A percentile compares a stretch with the other conserved stretches of the same genome.
phyloP scores from a whole-genome alignment of 345 rosid species.

The Barbarea vulgaris region DNA sequence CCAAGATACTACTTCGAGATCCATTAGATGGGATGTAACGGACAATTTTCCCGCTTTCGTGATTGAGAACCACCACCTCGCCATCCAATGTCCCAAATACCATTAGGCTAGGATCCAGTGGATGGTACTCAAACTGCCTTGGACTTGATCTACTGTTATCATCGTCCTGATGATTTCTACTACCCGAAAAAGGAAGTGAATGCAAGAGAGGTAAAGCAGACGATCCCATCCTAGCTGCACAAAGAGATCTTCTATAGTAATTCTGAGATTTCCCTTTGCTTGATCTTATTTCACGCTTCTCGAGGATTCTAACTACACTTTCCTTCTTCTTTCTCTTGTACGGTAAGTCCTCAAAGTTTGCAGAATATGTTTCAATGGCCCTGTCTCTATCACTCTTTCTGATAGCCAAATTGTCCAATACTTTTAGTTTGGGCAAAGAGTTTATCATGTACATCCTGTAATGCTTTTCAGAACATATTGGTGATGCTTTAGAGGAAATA shows the following conservation, averaged over 20 bases:
- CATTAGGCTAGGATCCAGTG: conserved; percentile 70
- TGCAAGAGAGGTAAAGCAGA: conserved; percentile 78
- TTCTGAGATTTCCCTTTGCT: conserved; percentile 53
- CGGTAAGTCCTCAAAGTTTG: conserved; percentile 75
- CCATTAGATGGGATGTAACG: conserved; percentile 73
- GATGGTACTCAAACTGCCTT: conserved; percentile 97
- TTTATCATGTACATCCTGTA: conserved; percentile 86
- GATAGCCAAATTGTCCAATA: conserved; percentile 71
- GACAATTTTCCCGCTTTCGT: conserved; percentile 77
- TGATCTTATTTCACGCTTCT: conserved; percentile 74
- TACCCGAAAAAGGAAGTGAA: conserved; percentile 58
- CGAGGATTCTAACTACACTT: conserved; percentile 66
- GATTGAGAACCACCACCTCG: conserved; percentile 87
- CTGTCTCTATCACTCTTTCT: conserved; percentile 70
- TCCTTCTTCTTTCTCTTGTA: conserved; percentile 73
- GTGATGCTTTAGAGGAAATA: conserved; percentile 67
- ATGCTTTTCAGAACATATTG: conserved; percentile 85
- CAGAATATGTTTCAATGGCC: conserved; percentile 56
- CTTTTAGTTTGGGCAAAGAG: conserved; percentile 72
- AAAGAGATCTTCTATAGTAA: conserved; percentile 73
- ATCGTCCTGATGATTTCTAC: conserved; percentile 39
- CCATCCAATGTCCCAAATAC: conserved; percentile 95
- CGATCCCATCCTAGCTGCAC: conserved; percentile 88
- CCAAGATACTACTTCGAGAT: conserved; percentile 78
- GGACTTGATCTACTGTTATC: conserved; percentile 64